phyloP scores from a whole-genome alignment of 1,284 basidiomycete species.

The Inonotus obliquus region DNA sequence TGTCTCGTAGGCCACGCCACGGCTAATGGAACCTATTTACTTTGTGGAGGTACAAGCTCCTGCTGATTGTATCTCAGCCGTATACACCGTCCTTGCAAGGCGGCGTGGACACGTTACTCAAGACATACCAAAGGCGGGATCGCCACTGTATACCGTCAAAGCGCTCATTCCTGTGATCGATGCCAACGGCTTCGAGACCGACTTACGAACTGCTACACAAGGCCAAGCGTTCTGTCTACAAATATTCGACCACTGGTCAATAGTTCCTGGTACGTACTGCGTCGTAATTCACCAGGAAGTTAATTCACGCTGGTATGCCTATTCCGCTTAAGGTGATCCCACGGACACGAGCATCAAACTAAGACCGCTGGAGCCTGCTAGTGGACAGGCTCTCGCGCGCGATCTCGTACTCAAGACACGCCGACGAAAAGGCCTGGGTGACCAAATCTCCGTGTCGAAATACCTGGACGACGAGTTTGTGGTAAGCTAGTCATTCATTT shows the following conservation, averaged over 20 bases:
- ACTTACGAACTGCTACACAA: slow-evolving; percentile 93
- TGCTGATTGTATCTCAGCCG: slow-evolving; percentile 96
- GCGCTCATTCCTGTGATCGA: slow-evolving; percentile 98
- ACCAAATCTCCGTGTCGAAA: slow-evolving; percentile 91
- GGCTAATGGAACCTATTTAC: slow-evolving; percentile 96
- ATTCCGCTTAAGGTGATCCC: slow-evolving; percentile 68
- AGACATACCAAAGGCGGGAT: slow-evolving; percentile 96
- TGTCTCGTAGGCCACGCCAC: slow-evolving; percentile 71
- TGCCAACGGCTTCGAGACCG: slow-evolving; percentile 98
- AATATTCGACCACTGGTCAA: slow-evolving; percentile 97
- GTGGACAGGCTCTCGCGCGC: slow-evolving; percentile 85
- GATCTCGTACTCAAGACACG: slow-evolving; percentile 97
- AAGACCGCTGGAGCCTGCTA: slow-evolving; percentile 93
- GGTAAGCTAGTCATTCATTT: slow-evolving; percentile 43
- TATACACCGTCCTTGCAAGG: slow-evolving; percentile 95
- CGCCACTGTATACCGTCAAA: slow-evolving; percentile 95
- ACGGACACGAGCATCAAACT: slow-evolving; percentile 95
- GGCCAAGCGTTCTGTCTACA: slow-evolving; percentile 97
- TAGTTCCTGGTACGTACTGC: slow-evolving; percentile 74
- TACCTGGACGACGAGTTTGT: slow-evolving; percentile 93
- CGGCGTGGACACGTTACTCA: slow-evolving; percentile 97
- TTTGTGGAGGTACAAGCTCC: slow-evolving; percentile 98
- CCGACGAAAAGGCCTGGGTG: slow-evolving; percentile 90
- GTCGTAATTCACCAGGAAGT: not conserved
- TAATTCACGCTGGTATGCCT: slow-evolving; percentile 22